Conservation (phyloP, 2,329 filamentous ascomycete genomes). For the Cercospora sp. region DNA sequence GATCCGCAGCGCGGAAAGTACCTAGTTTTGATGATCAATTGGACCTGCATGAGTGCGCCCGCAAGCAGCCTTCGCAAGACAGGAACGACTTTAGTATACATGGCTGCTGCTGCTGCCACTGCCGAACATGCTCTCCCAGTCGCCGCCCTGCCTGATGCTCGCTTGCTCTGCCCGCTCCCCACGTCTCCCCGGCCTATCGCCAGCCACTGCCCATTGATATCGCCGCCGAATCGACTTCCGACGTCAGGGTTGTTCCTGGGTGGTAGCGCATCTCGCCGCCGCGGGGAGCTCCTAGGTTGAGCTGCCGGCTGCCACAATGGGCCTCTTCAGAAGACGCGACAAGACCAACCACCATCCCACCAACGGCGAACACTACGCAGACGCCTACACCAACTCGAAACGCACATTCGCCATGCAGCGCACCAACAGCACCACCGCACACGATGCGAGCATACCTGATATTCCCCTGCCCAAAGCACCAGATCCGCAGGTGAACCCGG, state of each 20-base stretch:
- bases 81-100: background rate
- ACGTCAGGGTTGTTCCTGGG: constrained; percentile 1
- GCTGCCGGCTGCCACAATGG: constrained; percentile 42
- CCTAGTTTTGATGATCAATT: background rate
- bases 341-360: constrained; percentile 34
- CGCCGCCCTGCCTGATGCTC: background rate
- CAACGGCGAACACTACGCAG: constrained; percentile 23
- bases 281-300: constrained; percentile 14
- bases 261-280: constrained; percentile 12
- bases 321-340: constrained; percentile 55
- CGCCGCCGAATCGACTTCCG: background rate
- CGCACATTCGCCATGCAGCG: constrained; percentile 27
- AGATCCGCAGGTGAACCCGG: constrained; percentile 83
- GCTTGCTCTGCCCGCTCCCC: background rate
- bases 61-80: background rate
- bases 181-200: constrained; percentile 1
- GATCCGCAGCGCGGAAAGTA: background rate
- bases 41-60: background rate
- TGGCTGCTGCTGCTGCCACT: background rate
- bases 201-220: constrained; percentile 2
- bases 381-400: constrained; percentile 29
- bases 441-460: constrained; percentile 54
- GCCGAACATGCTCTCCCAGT: background rate
- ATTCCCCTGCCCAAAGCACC: constrained; percentile 80
- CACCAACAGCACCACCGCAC: constrained; percentile 42